phyloP scores from a whole-genome alignment of 495 filamentous ascomycete genomes.

The Trichocladium antarcticum region DNA sequence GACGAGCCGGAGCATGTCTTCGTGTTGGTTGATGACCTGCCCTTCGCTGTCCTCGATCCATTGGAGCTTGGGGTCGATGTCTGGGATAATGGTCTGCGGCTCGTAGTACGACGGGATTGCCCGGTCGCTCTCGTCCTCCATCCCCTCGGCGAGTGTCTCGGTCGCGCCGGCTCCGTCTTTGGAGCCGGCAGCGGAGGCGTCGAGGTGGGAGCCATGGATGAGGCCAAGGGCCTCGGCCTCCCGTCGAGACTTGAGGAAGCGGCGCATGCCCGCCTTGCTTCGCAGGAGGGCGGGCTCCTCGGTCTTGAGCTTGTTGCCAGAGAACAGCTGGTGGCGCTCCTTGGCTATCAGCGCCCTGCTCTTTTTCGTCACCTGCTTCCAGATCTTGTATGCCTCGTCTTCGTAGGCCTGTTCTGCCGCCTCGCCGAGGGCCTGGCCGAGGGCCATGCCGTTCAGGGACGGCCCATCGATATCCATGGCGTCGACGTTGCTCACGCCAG shows the following conservation, averaged over 20 bases:
- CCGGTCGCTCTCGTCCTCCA: slow-evolving; percentile 71
- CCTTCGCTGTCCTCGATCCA: slow-evolving; percentile 86
- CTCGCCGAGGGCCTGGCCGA: slow-evolving; percentile 42
- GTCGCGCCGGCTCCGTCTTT: slow-evolving; percentile 36
- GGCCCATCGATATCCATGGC: slow-evolving; percentile 71
- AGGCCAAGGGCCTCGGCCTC: slow-evolving; percentile 40
- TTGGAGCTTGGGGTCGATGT: slow-evolving; percentile 58
- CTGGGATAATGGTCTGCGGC: slow-evolving; percentile 71
- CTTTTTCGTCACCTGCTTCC: slow-evolving; percentile 98
- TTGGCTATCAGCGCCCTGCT: slow-evolving; percentile 78
- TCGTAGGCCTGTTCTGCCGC: slow-evolving; percentile 48
- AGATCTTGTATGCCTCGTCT: slow-evolving; percentile 88
- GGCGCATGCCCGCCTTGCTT: slow-evolving; percentile 53
- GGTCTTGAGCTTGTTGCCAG: slow-evolving; percentile 66
- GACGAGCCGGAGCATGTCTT: slow-evolving; percentile 66
- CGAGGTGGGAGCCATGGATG: slow-evolving; percentile 30
- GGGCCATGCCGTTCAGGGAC: slow-evolving; percentile 48
- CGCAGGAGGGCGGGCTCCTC: slow-evolving; percentile 82
- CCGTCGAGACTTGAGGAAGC: slow-evolving; percentile 66
- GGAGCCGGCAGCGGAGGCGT: slow-evolving; percentile 30
- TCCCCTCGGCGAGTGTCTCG: slow-evolving; percentile 81
- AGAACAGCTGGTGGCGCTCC: slow-evolving; percentile 71
- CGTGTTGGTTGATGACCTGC: slow-evolving; percentile 71
- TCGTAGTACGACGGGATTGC: slow-evolving; percentile 91
- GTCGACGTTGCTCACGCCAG: slow-evolving; percentile 60